Evolutionary conservation across 2,329 filamentous ascomycete genomes (phyloP).

Genomic region (Botryotinia convoluta): DNA sequence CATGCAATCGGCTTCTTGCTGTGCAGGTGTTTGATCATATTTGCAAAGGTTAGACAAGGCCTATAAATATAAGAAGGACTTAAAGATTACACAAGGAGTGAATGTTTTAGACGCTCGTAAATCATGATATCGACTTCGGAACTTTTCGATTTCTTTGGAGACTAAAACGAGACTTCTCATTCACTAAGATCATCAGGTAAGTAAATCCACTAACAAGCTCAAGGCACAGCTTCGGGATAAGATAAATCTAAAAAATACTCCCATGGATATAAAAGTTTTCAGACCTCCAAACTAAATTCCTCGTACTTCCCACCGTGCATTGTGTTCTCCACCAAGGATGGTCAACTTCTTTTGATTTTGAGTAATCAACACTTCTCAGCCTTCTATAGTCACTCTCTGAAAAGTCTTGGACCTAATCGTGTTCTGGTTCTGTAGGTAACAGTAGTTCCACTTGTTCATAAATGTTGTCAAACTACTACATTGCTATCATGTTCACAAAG

Average conservation of each 20-base stretch:
- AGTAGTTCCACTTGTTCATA: rapidly evolving
- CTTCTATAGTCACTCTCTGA: not conserved
- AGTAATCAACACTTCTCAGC: rapidly evolving
- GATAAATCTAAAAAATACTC: rapidly evolving
- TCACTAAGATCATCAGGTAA: not conserved
- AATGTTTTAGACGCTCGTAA: not conserved
- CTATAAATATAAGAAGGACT: not conserved
- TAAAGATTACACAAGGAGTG: not conserved
- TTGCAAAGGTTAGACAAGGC: rapidly evolving
- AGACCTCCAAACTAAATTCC: not conserved
- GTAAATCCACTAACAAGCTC: not conserved
- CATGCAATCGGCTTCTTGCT: too few relatives aligned
- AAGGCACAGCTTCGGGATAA: not conserved
- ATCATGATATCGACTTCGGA: not conserved
- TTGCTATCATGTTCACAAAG: not conserved
- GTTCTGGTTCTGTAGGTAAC: not conserved
- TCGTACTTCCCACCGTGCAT: rapidly evolving
- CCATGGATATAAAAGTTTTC: not conserved
- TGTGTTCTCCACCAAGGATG: not conserved
- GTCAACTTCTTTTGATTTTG: not conserved
- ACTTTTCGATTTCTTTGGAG: rapidly evolving
- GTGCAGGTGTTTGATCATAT: not conserved
- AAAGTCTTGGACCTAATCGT: not conserved
- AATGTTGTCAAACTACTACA: not conserved
- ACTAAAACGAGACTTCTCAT: not conserved